A percentile compares a stretch with the other conserved stretches of the same genome.
Conservation (phyloP, 1,139 yeast species). For the Suhomyces bolitotheri region DNA sequence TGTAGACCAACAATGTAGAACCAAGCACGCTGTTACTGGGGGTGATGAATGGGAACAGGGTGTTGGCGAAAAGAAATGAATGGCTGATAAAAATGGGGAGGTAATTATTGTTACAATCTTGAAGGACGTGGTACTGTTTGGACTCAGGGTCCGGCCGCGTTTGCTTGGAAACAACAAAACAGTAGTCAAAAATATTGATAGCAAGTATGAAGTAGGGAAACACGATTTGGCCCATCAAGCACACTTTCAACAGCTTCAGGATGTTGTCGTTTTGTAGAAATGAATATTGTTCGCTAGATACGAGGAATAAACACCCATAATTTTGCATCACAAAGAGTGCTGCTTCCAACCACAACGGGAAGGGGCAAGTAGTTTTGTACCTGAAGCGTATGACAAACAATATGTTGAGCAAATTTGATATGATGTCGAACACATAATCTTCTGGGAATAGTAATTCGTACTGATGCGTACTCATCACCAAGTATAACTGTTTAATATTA, state of each 20-base stretch:
- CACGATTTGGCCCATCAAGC: constrained; percentile 18
- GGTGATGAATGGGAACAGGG: constrained; percentile 18
- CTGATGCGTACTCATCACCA: constrained; percentile 4
- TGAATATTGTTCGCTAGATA: constrained; percentile 13
- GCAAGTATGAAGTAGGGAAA: constrained; percentile 22
- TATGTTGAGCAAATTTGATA: constrained; percentile 24
- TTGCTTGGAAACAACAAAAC: background rate
- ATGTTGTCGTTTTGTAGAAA: constrained; percentile 12
- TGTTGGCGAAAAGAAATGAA: constrained; percentile 25
- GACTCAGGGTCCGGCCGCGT: background rate
- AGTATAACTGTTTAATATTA: constrained; percentile 6
- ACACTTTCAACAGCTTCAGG: constrained; percentile 10
- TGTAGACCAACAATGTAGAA: constrained; percentile 14
- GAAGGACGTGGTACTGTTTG: constrained; percentile 16
- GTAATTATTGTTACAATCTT: constrained; percentile 29
- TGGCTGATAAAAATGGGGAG: constrained; percentile 31
- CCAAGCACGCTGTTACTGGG: background rate
- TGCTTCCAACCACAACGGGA: constrained; percentile 16
- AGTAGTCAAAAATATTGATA: constrained; percentile 15
- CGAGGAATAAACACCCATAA: constrained; percentile 16
- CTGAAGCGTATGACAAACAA: constrained; percentile 24
- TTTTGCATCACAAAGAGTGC: constrained; percentile 20
- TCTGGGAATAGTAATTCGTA: constrained; percentile 8
- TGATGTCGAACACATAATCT: constrained; percentile 19
- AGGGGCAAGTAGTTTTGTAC: constrained; percentile 10